phyloP scores from a whole-genome alignment of 495 filamentous ascomycete species.

The Bathelium albidoporum region DNA sequence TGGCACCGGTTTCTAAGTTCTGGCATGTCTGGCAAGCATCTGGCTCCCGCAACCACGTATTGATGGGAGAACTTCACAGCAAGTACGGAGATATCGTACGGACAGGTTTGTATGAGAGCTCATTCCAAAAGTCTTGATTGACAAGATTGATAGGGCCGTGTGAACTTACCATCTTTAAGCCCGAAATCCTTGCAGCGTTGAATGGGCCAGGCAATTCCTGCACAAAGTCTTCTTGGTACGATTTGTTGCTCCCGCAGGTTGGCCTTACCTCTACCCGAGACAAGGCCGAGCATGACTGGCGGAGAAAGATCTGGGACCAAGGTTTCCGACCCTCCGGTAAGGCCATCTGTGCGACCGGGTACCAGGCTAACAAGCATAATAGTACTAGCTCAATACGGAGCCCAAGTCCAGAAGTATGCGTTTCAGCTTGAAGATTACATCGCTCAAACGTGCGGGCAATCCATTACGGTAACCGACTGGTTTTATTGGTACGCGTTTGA shows the following conservation, averaged over 20 bases:
- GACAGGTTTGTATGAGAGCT: not conserved
- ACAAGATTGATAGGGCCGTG: conserved; percentile 4
- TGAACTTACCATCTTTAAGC: conserved; percentile 28
- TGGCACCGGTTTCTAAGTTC: conserved; percentile 31
- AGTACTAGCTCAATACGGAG: conserved; percentile 31
- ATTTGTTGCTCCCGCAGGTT: conserved; percentile 18
- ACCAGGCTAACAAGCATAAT: not conserved
- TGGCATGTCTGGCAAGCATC: not conserved
- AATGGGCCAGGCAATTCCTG: conserved; percentile 21
- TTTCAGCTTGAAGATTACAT: conserved; percentile 23
- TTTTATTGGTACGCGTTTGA: conserved; percentile 28
- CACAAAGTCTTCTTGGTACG: conserved; percentile 37
- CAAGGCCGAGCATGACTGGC: conserved; percentile 23
- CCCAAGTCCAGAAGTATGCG: conserved; percentile 18
- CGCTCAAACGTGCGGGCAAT: conserved; percentile 7
- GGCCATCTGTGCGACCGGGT: not conserved
- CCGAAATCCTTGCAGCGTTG: conserved; percentile 26
- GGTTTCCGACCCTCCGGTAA: conserved; percentile 17
- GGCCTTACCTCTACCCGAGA: conserved; percentile 31
- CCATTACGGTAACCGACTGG: conserved; percentile 25
- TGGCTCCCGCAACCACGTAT: not conserved
- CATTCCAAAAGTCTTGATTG: not conserved
- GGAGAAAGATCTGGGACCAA: conserved; percentile 33
- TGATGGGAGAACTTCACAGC: not conserved
- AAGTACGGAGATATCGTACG: conserved; percentile 7